Evolutionary conservation across 2,329 filamentous ascomycete species (phyloP), one percentile per base, ranked within the genome.

Genomic region (Hawksworthiomyces lignivorus): DNA sequence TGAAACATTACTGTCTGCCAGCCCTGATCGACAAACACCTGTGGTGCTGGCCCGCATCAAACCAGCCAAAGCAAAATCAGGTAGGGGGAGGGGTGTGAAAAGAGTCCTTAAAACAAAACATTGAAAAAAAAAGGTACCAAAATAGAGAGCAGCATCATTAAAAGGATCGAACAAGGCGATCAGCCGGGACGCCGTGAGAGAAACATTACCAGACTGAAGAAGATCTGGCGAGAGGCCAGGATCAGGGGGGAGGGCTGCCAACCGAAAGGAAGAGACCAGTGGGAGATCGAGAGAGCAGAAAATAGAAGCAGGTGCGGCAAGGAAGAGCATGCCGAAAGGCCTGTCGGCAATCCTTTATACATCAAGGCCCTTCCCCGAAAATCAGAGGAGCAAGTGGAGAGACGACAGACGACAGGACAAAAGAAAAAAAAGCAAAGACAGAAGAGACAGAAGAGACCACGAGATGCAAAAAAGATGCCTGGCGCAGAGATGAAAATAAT

Each of bases 21-120:
- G 45, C 37, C 48, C 48, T 52, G 47, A 49, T 49, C 47, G 46
- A 42, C 50, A 48, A 40, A 43, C 45, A 47, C 34, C 33, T 38
- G 36, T 40, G 35, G 28, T 17, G 28, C 20, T 36, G 9, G 26
- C 41, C 33, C 37, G 22, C 41, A 34, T 27, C 33, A 44, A 43
- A 44, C 41, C 44, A 36, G 15, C 24, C 24, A 41, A 29, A 30
- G 22, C 12, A 30, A 39, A 9, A 26, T 12, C 17, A 29, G 14
- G 22, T 20, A 33, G 15, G 8, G 10, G 9, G 12, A 18, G 24
- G n/a, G 30, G 28, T 20, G 33, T 22, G n/a, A 36, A 9, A 24
- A 18, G 15, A 31, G n/a, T n/a, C n/a, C n/a, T n/a, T 18, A 31
- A 18, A 18, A 31, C 14, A 31, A n/a, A 31, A n/a, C 29, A n/a